Evolutionary conservation across 192 early-diverging fungal species (phyloP).

Genomic region (Cetraspora pellucida): DNA sequence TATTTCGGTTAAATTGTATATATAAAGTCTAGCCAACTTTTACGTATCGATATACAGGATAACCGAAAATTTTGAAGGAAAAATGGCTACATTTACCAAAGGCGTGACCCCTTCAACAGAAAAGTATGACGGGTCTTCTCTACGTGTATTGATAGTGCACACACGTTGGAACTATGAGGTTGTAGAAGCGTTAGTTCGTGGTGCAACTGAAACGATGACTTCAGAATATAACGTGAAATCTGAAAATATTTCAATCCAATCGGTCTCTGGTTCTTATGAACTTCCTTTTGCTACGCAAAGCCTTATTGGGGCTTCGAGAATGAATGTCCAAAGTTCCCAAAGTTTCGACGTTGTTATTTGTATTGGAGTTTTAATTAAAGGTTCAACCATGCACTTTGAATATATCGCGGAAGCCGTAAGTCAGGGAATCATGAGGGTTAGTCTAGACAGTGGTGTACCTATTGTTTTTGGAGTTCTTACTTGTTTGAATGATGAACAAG

Average conservation of each 20-base stretch:
- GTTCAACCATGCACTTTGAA: constrained; percentile 98
- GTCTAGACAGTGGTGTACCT: constrained; percentile 83
- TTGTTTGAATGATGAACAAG: constrained; percentile 93
- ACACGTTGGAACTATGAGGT: constrained; percentile 93
- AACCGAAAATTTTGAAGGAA: background rate
- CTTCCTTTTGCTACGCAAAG: constrained; percentile 86
- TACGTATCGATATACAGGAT: too few relatives aligned
- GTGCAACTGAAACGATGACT: constrained; percentile 67
- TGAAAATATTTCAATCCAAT: constrained; percentile 75
- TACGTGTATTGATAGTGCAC: constrained; percentile 82
- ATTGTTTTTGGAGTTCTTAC: constrained; percentile 97
- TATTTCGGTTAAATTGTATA: too few relatives aligned
- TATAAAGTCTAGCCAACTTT: too few relatives aligned
- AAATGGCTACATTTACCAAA: constrained; percentile 43
- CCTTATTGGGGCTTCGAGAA: constrained; percentile 71
- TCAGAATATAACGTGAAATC: constrained; percentile 64
- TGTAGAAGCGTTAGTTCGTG: constrained; percentile 81
- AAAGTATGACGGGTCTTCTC: constrained; percentile 62
- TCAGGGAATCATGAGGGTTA: constrained; percentile 96
- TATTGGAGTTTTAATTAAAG: constrained; percentile 99
- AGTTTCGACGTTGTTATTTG: constrained; percentile 87
- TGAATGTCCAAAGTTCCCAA: background rate
- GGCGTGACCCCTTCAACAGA: constrained; percentile 63
- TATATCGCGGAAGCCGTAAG: constrained; percentile 96
- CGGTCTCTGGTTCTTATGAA: constrained; percentile 93